Percentiles rank a stretch among this genome's conserved stretches.
These are phyloP conservation scores for Trichoderma virens DNA, from an alignment of 495 filamentous ascomycete species.

Conservation along the genomic window DNA sequence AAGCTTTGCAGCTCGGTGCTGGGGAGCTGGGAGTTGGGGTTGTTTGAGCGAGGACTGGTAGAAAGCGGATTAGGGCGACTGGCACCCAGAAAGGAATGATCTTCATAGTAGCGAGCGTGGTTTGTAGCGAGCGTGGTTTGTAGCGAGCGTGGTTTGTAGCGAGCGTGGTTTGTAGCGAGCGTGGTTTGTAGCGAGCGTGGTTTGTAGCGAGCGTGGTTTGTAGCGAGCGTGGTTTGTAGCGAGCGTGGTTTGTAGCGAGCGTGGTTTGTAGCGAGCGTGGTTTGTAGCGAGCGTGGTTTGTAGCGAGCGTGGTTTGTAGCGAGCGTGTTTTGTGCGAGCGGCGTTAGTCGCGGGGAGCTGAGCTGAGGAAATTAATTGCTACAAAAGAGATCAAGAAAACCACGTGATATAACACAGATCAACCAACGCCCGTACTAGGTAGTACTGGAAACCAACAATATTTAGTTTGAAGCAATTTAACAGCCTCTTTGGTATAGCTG, in stretches of 20 bases:
- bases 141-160: neutral
- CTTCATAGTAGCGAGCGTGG: neutral
- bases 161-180: neutral
- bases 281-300: too few species aligned
- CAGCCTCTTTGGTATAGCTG: too few species aligned
- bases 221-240: too few species aligned
- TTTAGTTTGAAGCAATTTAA: too few species aligned
- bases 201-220: too few species aligned
- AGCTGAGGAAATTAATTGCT: neutral
- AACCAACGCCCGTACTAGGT: too few species aligned
- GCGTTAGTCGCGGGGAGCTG: neutral
- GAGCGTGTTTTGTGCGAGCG: too few species aligned
- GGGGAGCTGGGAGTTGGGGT: neutral
- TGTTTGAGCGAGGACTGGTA: neutral
- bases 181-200: too few species aligned
- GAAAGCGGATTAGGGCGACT: neutral
- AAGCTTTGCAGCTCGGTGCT: conserved; percentile 2
- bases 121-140: neutral
- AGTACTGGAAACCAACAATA: too few species aligned
- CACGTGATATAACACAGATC: neutral
- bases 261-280: too few species aligned
- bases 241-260: too few species aligned
- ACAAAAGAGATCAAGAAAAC: neutral
- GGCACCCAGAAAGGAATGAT: neutral
- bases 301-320: too few species aligned